Evolutionary conservation across 1,139 yeast genomes (phyloP), one percentile per base, ranked within the genome.

Genomic region (Suhomyces terraborum): DNA sequence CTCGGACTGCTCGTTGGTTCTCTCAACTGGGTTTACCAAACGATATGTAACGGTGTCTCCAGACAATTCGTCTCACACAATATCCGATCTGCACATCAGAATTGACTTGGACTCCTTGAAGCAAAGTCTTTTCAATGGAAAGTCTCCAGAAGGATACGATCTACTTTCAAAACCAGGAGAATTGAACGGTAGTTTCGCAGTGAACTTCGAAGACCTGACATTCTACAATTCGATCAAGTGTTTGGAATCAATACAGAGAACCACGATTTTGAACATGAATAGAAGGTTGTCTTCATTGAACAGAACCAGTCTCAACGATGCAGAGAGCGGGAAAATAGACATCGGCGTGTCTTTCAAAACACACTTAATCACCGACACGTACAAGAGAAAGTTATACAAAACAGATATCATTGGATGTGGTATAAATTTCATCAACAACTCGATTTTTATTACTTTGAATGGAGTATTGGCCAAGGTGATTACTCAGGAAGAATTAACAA

Each of bases 401-500:
- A 60, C 73, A 17, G 97, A 89, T 59, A 70, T 77, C 2, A 73
- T 91, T 48, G 98, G 98, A 0, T 84, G 94, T 60, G 96, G 97
- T 2, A 73, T 88, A 20, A 85, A 89, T 63, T 85, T 79, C 53
- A 69, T 77, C 20, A 78, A 78, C 32, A 75, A 78, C 33, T 67
- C 80, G 0, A 72, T 88, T 3, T 91, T 89, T 53, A 80, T 80
- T 49, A 89, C 97, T 0, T 82, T 87, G 59, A 89, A 91, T 61
- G 97, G 97, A 3, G 75, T 86, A 6, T 56, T 69, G 34, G 67
- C 69, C 14, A 62, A 57, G 36, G 56, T 58, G 2, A 64, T 72
- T 10, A 41, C 55, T 3, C 62, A 62, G 35, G 66, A 62, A 18
- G 73, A 69, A 22, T 54, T 71, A 29, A 45, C 38, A 7, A 48